A percentile compares a stretch with the other conserved stretches of the same genome.
Conservation (phyloP, 805 yeast genomes). For the Saccharomycopsis malanga region DNA sequence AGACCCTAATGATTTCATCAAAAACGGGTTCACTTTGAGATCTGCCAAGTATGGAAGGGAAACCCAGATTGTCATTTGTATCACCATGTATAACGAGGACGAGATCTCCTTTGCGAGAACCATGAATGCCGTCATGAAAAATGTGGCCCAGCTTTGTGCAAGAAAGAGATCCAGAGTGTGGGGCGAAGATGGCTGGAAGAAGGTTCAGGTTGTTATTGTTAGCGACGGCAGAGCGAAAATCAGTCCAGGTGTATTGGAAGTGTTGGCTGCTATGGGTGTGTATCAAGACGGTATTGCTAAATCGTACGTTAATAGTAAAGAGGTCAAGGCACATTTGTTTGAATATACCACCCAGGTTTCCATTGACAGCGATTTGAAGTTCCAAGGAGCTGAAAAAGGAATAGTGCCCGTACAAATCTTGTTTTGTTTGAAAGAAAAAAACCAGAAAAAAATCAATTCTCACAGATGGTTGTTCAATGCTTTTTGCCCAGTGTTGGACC, state of each 20-base stretch:
- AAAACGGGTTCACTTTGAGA: constrained; percentile 77
- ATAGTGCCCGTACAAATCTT: constrained; percentile 91
- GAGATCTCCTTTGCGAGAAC: constrained; percentile 87
- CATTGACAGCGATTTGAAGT: constrained; percentile 79
- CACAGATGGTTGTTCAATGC: constrained; percentile 98
- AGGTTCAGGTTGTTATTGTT: constrained; percentile 83
- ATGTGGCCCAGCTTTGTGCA: constrained; percentile 78
- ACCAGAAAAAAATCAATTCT: constrained; percentile 90
- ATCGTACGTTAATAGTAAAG: constrained; percentile 84
- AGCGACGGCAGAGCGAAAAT: constrained; percentile 94
- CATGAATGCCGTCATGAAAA: constrained; percentile 88
- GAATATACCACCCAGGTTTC: constrained; percentile 96
- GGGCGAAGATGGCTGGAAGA: constrained; percentile 98
- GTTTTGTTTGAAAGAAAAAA: constrained; percentile 87
- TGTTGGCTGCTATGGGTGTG: constrained; percentile 90
- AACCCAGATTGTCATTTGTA: constrained; percentile 84
- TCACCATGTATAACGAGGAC: constrained; percentile 97
- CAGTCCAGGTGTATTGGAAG: constrained; percentile 75
- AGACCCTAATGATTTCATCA: constrained; percentile 78
- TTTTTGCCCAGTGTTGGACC: constrained; percentile 84
- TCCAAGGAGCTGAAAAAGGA: constrained; percentile 84
- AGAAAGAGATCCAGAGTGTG: constrained; percentile 79
- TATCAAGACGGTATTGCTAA: constrained; percentile 97
- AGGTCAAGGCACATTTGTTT: constrained; percentile 88
- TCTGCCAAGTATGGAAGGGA: constrained; percentile 84